Evolutionary conservation across 495 filamentous ascomycete species (phyloP).

Genomic region (Viridothelium virens): DNA sequence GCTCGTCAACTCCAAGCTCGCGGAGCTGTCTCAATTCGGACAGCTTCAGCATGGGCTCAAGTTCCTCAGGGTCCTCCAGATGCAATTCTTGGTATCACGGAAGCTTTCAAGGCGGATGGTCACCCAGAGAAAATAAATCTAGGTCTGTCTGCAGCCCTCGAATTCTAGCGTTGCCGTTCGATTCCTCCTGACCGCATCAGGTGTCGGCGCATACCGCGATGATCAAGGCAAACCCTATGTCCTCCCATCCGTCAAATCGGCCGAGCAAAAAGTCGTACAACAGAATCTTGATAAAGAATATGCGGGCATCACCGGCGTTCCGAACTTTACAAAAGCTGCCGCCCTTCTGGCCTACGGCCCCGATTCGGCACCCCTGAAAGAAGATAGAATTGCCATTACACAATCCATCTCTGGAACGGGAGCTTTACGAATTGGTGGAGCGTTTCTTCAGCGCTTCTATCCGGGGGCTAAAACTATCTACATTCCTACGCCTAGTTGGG

Average conservation of each 20-base stretch:
- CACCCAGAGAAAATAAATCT: constrained; percentile 95
- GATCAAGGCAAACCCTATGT: constrained; percentile 96
- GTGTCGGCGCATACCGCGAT: constrained; percentile 80
- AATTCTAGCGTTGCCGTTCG: background rate
- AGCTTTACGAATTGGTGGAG: constrained; percentile 86
- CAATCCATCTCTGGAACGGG: constrained; percentile 98
- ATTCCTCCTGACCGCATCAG: constrained; percentile 31
- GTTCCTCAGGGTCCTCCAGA: constrained; percentile 30
- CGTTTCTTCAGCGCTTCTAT: constrained; percentile 85
- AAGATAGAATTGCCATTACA: constrained; percentile 79
- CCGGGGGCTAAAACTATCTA: constrained; percentile 88
- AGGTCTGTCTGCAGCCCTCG: constrained; percentile 49
- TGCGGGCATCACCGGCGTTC: constrained; percentile 91
- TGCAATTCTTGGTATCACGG: constrained; percentile 67
- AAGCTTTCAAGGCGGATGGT: constrained; percentile 95
- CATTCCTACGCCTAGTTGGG: constrained; percentile 93
- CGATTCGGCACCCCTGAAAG: constrained; percentile 63
- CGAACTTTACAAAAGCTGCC: constrained; percentile 85
- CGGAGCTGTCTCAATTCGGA: constrained; percentile 16
- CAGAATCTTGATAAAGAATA: constrained; percentile 89
- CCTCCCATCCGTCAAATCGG: constrained; percentile 81
- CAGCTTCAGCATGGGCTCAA: constrained; percentile 27
- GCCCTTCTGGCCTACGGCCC: constrained; percentile 83
- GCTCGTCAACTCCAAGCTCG: constrained; percentile 10
- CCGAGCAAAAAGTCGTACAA: constrained; percentile 78